Base-by-base conservation (phyloP, 805 yeast species). In the Kluyveromyces aestuarii region DNA sequence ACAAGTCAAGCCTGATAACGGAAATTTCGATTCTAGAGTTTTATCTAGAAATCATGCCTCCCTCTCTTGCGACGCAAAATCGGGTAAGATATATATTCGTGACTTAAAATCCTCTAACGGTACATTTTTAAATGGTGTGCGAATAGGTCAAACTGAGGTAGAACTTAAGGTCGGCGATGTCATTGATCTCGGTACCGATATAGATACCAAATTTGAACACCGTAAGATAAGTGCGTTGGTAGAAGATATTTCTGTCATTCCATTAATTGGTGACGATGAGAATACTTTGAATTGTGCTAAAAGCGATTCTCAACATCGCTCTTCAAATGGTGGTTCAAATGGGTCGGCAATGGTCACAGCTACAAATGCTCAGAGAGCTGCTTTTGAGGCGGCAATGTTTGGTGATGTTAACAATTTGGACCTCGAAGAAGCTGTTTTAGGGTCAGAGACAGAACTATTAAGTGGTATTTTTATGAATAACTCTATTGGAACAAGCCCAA, bases 21-120 rank as follows among this genome's bases (percentile, higher is more conserved):
- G 98, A 0, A 90, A 77, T 63, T 93, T 93, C 61, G 98, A 93
- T 67, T 87, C 96, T 10, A 73, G 98, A 27, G 98, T 95, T 10
- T 75, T 93, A 42, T 83, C 95, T 17, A 73, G 99, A 55, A 93
- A 87, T 60, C 99, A 93, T 68, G 99, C 99, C 0, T 91, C 87
- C 58, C 69, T 93, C 53, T 87, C 79, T 71, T 79, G 89, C 37
- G 93, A 87, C 55, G 72, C 79, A 16, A 64, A 64, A 25, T 67
- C 71, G 5, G 89, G 90, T 6, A 76, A 75, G 50, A 74, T 95
- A 18, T 87, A 75, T 73, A 75, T 93, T 25, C 80, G 82, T 55
- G 99, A 93, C 68, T 75, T 89, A 60, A 88, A 89, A 49, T 84
- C 95, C 2, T 85, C 96, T 21, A 93, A 93, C 66, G 99, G 99